Percentiles rank a stretch among this genome's conserved stretches.
These are phyloP conservation scores for Phytophthora citricola DNA, from an alignment of 352 stramenopile species.

Conservation along the genomic window DNA sequence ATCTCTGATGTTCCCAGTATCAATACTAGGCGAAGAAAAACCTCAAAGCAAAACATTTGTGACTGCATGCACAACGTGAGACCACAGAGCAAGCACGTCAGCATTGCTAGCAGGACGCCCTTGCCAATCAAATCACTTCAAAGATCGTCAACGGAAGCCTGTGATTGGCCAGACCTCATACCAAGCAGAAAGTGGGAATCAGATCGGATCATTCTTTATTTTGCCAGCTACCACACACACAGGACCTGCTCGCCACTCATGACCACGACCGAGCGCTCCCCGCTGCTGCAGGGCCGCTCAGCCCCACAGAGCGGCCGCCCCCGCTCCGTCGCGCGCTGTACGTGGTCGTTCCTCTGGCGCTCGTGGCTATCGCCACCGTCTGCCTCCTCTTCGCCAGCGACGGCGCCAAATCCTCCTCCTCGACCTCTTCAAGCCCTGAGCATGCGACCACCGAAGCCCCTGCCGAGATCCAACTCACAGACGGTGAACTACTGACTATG, in stretches of 20 bases:
- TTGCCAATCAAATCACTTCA: too few relatives aligned
- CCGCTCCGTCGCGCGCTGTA: constrained; percentile 57
- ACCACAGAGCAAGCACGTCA: too few relatives aligned
- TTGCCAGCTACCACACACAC: constrained; percentile 7
- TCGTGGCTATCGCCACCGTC: constrained; percentile 61
- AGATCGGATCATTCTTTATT: constrained; percentile 27
- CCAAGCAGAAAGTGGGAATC: background rate
- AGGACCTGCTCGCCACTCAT: constrained; percentile 9
- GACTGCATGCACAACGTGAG: too few relatives aligned
- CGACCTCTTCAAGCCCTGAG: background rate
- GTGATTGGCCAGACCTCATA: background rate
- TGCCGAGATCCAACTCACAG: constrained; percentile 20
- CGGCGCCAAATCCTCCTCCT: constrained; percentile 18
- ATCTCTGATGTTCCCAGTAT: too few relatives aligned
- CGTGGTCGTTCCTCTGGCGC: constrained; percentile 58
- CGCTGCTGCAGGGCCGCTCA: constrained; percentile 49
- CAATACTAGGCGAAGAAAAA: too few relatives aligned
- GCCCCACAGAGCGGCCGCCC: constrained; percentile 12
- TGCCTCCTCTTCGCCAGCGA: constrained; percentile 42
- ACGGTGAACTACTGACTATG: constrained; percentile 63
- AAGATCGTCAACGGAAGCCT: too few relatives aligned
- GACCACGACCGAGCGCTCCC: constrained; percentile 57
- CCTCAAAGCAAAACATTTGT: too few relatives aligned
- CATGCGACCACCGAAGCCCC: background rate
- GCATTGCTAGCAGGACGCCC: too few relatives aligned